Conservation (phyloP, 306 rosid species). For the Quercus berberidifolia region DNA sequence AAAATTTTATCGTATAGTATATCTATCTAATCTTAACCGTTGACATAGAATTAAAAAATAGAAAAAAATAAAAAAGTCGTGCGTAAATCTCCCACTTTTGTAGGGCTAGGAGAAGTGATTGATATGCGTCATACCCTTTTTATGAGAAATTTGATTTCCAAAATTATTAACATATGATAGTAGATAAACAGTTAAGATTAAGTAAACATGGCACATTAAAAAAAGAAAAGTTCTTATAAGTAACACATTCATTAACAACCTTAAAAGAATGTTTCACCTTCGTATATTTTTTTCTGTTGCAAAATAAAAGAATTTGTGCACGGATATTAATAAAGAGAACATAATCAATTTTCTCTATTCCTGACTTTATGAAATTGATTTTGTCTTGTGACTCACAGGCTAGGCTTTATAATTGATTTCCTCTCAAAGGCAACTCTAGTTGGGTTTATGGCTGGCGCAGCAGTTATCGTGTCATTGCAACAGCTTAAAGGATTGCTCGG, state of each 20-base stretch:
- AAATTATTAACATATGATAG: too few relatives aligned
- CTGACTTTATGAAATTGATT: background rate
- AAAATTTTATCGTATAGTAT: background rate
- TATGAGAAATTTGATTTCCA: too few relatives aligned
- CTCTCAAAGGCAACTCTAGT: constrained; percentile 91
- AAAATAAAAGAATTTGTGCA: background rate
- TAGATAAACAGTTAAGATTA: too few relatives aligned
- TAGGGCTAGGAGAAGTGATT: accelerated
- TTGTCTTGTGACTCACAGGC: constrained; percentile 40
- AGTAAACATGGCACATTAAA: too few relatives aligned
- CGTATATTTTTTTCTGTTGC: too few relatives aligned
- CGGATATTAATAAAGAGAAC: background rate
- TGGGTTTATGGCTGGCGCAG: constrained; percentile 99
- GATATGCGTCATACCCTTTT: accelerated
- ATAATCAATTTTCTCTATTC: background rate
- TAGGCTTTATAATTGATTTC: constrained; percentile 93
- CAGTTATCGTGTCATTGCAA: constrained; percentile 86
- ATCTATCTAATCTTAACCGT: too few relatives aligned
- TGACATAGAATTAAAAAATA: too few relatives aligned
- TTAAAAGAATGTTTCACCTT: background rate
- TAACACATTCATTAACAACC: background rate
- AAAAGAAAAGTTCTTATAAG: background rate
- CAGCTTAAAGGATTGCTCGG: constrained; percentile 95
- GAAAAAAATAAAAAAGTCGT: too few relatives aligned
- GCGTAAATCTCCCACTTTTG: too few relatives aligned